These are phyloP conservation scores for Phascolomyces articulosus DNA, from an alignment of 371 early-diverging fungal species.

Conservation along the genomic window DNA sequence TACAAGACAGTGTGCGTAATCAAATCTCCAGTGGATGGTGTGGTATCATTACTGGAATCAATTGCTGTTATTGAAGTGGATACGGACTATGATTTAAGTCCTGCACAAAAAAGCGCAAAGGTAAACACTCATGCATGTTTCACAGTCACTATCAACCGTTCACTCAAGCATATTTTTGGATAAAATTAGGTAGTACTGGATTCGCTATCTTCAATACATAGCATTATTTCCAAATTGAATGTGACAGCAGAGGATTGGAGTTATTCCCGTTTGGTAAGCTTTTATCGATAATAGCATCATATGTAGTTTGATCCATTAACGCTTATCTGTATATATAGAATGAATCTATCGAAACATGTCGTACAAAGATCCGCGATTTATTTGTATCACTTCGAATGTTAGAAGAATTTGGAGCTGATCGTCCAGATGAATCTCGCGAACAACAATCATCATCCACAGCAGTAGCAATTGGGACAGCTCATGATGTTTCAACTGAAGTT, in stretches of 20 bases:
- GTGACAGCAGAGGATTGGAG: neutral
- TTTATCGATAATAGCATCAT: neutral
- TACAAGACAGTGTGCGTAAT: constrained; percentile 2
- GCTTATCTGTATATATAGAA: neutral
- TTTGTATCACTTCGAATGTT: constrained; percentile 33
- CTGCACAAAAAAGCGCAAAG: constrained; percentile 50
- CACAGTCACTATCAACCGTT: neutral
- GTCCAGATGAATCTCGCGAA: constrained; percentile 15
- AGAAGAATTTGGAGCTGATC: constrained; percentile 45
- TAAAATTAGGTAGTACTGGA: neutral
- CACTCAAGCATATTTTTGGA: neutral
- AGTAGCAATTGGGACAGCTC: neutral
- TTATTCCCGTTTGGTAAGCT: constrained; percentile 13
- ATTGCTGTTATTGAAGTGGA: constrained; percentile 45
- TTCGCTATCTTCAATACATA: neutral
- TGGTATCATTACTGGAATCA: constrained; percentile 40
- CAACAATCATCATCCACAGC: neutral
- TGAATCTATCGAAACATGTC: neutral
- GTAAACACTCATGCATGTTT: constrained; percentile 16
- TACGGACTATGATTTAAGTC: constrained; percentile 43
- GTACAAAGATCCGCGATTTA: constrained; percentile 20
- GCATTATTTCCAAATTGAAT: neutral
- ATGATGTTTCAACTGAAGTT: neutral
- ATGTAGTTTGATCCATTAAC: too few species aligned
- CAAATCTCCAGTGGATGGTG: constrained; percentile 31